Percentiles rank a stretch among this genome's conserved stretches.
These are phyloP conservation scores for Trametes polyzona DNA, from an alignment of 1,284 basidiomycete genomes.

Conservation along the genomic window DNA sequence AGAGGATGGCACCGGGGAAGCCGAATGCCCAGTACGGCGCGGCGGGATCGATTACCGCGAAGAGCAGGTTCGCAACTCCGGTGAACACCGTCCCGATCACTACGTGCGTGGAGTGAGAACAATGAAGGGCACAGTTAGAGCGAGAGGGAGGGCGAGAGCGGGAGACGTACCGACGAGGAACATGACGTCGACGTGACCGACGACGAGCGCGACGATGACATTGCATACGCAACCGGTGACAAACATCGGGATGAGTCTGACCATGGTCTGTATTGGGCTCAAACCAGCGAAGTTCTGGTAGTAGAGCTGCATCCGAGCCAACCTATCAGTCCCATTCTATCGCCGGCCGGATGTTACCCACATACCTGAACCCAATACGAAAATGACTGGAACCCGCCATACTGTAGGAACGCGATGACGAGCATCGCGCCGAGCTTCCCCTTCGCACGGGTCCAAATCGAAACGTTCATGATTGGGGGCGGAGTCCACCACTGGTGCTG, in stretches of 20 bases:
- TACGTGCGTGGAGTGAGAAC: constrained; percentile 23
- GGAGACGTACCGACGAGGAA: constrained; percentile 55
- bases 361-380: not conserved
- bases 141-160: not conserved
- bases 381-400: constrained; percentile 65
- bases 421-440: constrained; percentile 70
- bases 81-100: constrained; percentile 64
- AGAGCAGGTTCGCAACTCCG: constrained; percentile 65
- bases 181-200: constrained; percentile 58
- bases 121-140: not conserved
- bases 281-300: constrained; percentile 66
- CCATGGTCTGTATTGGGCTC: constrained; percentile 68
- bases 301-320: constrained; percentile 63
- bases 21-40: constrained; percentile 79
- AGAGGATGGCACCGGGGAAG: constrained; percentile 76
- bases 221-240: constrained; percentile 74
- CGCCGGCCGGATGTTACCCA: too few species aligned
- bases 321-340: too few species aligned
- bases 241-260: constrained; percentile 80
- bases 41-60: constrained; percentile 67
- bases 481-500: too few species aligned
- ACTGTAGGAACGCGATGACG: constrained; percentile 69
- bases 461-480: constrained; percentile 71
- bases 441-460: constrained; percentile 66
- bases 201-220: constrained; percentile 63